Percentiles rank a stretch among this genome's conserved stretches.
phyloP scores from a whole-genome alignment of 805 yeast species.

The Starmerella vitae region DNA sequence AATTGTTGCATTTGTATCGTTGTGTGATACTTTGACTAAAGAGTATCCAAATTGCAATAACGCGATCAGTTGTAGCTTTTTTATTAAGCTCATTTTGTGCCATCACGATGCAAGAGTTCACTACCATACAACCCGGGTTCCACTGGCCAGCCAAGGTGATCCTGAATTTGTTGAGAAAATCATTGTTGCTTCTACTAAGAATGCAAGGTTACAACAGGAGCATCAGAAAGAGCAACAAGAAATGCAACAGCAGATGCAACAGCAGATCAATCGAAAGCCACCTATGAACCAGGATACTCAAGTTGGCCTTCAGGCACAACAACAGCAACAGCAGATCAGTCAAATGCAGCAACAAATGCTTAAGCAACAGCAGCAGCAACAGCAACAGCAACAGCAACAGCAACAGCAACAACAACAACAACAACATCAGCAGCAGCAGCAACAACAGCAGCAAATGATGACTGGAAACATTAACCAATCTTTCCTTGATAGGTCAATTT shows the following conservation, averaged over 20 bases:
- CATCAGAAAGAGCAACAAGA: constrained; percentile 1
- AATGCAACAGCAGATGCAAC: constrained; percentile 2
- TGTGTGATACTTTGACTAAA: constrained; percentile 18
- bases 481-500: no score
- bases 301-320: neutral
- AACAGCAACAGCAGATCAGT: neutral
- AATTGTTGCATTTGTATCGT: constrained; percentile 16
- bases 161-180: constrained; percentile 8
- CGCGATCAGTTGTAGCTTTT: constrained; percentile 23
- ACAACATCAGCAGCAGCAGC: no score
- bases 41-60: constrained; percentile 24
- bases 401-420: neutral
- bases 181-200: neutral
- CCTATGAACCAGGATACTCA: neutral
- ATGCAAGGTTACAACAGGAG: neutral
- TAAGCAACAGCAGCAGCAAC: constrained; percentile 1
- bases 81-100: constrained; percentile 25
- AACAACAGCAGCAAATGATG: no score
- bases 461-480: no score
- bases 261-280: neutral
- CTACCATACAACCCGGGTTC: constrained; percentile 9
- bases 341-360: constrained; percentile 3
- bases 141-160: constrained; percentile 10
- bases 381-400: constrained; percentile 2
- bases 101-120: constrained; percentile 25